Conservation (phyloP, 1,284 basidiomycete species). For the Puccinia novopanici region DNA sequence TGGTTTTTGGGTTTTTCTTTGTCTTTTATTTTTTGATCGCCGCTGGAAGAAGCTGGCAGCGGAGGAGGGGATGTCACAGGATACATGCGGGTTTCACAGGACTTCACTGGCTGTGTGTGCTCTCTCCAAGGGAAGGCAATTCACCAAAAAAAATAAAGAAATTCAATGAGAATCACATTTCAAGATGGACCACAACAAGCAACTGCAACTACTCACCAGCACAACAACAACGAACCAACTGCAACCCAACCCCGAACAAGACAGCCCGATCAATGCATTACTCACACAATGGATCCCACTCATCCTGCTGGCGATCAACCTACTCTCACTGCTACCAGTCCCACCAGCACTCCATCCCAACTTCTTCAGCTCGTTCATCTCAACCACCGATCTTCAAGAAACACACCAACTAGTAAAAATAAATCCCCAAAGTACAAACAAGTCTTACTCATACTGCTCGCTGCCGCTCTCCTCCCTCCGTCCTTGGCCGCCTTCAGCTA, state of each 20-base stretch:
- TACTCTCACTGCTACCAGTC: not conserved
- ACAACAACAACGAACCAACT: not conserved
- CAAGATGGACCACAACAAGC: too few relatives aligned
- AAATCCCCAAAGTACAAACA: constrained; percentile 7
- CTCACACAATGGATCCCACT: not conserved
- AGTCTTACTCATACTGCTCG: not conserved
- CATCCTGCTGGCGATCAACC: constrained; percentile 7
- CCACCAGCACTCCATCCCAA: not conserved
- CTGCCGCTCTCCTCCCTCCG: constrained; percentile 9
- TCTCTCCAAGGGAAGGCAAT: too few relatives aligned
- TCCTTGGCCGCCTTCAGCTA: constrained; percentile 15
- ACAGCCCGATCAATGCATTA: not conserved
- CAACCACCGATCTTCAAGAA: not conserved
- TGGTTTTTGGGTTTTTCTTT: constrained; percentile 56
- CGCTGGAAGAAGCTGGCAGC: not conserved
- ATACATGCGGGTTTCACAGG: not conserved
- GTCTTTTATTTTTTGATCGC: not conserved
- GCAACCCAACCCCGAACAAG: not conserved
- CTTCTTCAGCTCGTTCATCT: constrained; percentile 19
- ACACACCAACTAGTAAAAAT: not conserved
- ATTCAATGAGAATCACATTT: too few relatives aligned
- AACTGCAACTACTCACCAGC: not conserved
- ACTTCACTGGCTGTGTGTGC: not conserved
- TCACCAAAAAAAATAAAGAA: too few relatives aligned
- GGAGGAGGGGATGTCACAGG: not conserved